Percentiles rank a stretch among this genome's conserved stretches.
These are phyloP conservation scores for Tylopilus sp. DNA, from an alignment of 768 basidiomycete genomes.

Conservation along the genomic window DNA sequence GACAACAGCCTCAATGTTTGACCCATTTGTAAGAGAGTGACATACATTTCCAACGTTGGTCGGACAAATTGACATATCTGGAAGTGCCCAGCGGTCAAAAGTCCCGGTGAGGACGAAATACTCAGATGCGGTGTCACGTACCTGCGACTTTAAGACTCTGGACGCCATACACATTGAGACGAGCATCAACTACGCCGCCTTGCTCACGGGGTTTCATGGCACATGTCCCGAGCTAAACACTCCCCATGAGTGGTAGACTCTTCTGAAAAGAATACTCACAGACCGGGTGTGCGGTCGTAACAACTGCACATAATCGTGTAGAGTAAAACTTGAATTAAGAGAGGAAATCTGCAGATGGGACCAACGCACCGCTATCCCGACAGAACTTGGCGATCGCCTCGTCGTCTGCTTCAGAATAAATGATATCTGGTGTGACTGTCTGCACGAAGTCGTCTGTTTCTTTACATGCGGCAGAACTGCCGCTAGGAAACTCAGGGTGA, in stretches of 20 bases:
- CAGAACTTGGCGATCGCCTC: conserved; percentile 29
- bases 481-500: conserved; percentile 30
- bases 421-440: conserved; percentile 29
- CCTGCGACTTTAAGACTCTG: conserved; percentile 59
- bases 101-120: not conserved
- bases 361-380: conserved; percentile 15
- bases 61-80: conserved; percentile 38
- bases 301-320: not conserved
- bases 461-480: conserved; percentile 27
- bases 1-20: too few species aligned
- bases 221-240: conserved; percentile 57
- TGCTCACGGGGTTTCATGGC: conserved; percentile 61
- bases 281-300: conserved; percentile 15
- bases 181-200: conserved; percentile 61
- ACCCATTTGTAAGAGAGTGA: not conserved
- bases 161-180: conserved; percentile 61
- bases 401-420: conserved; percentile 35
- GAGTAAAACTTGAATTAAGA: not conserved
- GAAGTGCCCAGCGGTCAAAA: too few species aligned
- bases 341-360: too few species aligned
- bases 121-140: conserved; percentile 24
- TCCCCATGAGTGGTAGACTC: not conserved
- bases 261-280: not conserved
- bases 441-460: conserved; percentile 18
- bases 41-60: conserved; percentile 24